Evolutionary conservation across 169 alveolate genomes (phyloP).

Genomic region (Babesia ovis): DNA sequence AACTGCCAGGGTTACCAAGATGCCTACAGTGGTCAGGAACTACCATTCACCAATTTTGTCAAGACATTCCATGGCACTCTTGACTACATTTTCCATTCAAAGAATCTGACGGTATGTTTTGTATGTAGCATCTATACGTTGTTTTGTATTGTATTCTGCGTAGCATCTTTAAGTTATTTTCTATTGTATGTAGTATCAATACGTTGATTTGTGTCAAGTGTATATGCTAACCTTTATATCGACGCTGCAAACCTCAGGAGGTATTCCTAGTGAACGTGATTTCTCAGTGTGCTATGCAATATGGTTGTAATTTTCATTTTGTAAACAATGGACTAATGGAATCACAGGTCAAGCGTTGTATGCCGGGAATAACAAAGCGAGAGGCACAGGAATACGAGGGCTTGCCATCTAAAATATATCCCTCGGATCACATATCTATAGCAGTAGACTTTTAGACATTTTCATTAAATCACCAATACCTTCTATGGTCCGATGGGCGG

Average conservation of each 20-base stretch:
- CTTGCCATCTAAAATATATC: constrained; percentile 62
- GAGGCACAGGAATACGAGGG: constrained; percentile 61
- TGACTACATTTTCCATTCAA: constrained; percentile 64
- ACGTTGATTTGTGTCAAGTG: not conserved
- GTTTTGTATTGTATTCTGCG: not conserved
- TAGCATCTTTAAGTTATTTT: not conserved
- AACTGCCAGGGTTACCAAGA: constrained; percentile 50
- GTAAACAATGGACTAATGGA: not conserved
- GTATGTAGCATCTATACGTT: not conserved
- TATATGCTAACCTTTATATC: too few relatives aligned
- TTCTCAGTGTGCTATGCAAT: too few relatives aligned
- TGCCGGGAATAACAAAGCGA: constrained; percentile 59
- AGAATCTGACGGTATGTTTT: constrained; percentile 39
- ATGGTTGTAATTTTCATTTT: too few relatives aligned
- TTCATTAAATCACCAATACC: too few relatives aligned
- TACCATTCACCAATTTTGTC: constrained; percentile 58
- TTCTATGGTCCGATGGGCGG: too few relatives aligned
- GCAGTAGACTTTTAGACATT: constrained; percentile 62
- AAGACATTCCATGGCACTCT: constrained; percentile 63
- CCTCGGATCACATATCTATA: constrained; percentile 68
- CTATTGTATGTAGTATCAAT: not conserved
- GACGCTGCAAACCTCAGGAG: too few relatives aligned
- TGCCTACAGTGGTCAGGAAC: constrained; percentile 30
- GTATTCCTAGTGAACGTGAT: too few relatives aligned
- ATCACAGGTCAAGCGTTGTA: constrained; percentile 49